Base-by-base conservation (phyloP, 2,329 filamentous ascomycete genomes). In the Macrophomina pseudophaseolina region DNA sequence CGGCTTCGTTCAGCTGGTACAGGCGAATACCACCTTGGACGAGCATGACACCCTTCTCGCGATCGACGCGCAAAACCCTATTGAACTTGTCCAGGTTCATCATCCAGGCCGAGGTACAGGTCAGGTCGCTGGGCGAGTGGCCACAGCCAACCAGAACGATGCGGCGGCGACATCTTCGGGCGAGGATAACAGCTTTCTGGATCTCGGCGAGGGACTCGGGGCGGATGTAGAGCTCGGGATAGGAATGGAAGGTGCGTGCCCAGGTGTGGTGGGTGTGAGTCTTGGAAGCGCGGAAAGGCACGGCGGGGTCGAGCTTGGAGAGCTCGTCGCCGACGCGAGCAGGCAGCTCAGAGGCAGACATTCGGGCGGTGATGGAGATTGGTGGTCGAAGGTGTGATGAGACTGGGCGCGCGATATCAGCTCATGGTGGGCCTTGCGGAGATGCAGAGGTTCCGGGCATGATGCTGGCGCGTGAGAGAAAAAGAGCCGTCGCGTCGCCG, bases 21-120 rank as follows among this genome's bases (percentile, higher is more conserved):
- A 99, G 83, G 23, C 94, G 86, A 70, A 98, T 97, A 16, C 95
- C 95, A n/a, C 91, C 91, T 80, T 98, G 87, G 72, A 97, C 91
- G 2, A 89, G 88, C 64, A 97, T 87, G 7, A 91, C 80, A 62
- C 88, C 86, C 11, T 84, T 89, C 46, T 86, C 83, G 62, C 79
- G 80, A 74, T 97, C 88, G 58, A 96, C 84, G 7, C 88, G 85
- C 59, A 97, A 75, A 35, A 98, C 86, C 64, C 86, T 83, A 75
- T 88, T 88, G 80, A 92, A 92, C 70, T 91, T 85, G 82, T 99
- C 95, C 68, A 99, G 87, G 77, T 97, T 98, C 72, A 98, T 84
- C 75, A 97, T 89, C 95, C 95, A 98, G 70, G 91, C 92, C 16
- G 92, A 95, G 5, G 94, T 97, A 80, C 93, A 97, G 4, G 94